Conservation (phyloP, 495 filamentous ascomycete species). For the Rusavskia elegans region DNA sequence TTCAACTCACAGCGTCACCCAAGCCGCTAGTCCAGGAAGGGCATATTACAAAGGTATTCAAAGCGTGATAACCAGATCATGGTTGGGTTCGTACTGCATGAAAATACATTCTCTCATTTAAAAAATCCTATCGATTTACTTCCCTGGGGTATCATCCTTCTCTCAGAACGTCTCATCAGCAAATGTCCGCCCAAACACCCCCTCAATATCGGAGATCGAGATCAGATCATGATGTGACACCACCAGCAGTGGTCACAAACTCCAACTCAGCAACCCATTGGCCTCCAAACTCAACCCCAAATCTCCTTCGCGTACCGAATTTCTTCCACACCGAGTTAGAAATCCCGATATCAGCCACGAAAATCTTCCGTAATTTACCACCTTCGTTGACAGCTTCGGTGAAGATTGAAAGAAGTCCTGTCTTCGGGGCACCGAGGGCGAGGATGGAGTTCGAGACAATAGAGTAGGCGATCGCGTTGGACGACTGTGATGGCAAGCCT, state of each 20-base stretch:
- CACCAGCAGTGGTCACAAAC: no score
- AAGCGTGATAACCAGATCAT: no score
- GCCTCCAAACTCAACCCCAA: conserved; percentile 72
- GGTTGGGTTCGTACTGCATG: no score
- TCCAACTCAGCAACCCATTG: conserved; percentile 59
- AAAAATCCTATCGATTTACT: not conserved
- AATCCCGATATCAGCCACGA: conserved; percentile 75
- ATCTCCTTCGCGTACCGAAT: conserved; percentile 59
- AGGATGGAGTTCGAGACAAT: conserved; percentile 64
- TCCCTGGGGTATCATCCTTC: not conserved
- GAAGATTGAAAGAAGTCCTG: conserved; percentile 59
- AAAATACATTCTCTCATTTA: no score
- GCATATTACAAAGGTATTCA: not conserved
- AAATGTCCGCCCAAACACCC: no score
- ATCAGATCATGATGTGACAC: no score
- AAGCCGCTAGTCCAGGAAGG: not conserved
- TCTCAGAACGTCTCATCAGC: not conserved
- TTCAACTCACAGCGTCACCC: not conserved
- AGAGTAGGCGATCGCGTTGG: conserved; percentile 38
- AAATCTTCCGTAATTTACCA: conserved; percentile 47
- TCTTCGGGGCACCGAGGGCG: conserved; percentile 69
- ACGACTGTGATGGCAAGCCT: not conserved
- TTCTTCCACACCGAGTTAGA: conserved; percentile 71
- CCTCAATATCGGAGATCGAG: no score
- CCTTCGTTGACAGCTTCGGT: conserved; percentile 37